Evolutionary conservation across 1,139 yeast species (phyloP), one percentile per base, ranked within the genome.

Genomic region (Magnusiomyces tetraspermus): DNA sequence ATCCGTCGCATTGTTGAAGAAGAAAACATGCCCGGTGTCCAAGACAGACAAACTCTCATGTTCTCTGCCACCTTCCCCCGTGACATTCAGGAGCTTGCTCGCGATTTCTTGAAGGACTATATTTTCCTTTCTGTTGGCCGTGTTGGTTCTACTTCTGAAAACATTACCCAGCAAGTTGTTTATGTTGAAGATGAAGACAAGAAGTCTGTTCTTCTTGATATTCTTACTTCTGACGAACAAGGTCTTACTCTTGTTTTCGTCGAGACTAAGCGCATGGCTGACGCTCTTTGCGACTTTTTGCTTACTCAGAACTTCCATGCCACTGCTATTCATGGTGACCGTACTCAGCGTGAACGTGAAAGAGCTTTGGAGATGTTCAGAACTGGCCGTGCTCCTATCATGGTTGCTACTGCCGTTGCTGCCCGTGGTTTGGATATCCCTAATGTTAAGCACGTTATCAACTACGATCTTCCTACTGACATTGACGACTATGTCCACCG

Each of bases 401-500:
- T 92, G 78, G 97, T 92, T 59, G 97, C 98, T 45, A 92, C 97
- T 57, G 97, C 97, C 53, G 97, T 92, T 61, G 98, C 98, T 58
- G 97, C 97, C 53, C 87, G 98, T 81, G 98, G 98, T 76, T 81
- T 92, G 71, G 98, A 92, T 82, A 92, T 92, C 77, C 97, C 98
- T 70, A 92, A 92, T 70, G 98, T 92, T 63, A 85, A 95, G 47
- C 97, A 90, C 70, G 98, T 92, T 67, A 85, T 92, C 74, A 92
- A 92, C 79, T 92, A 84, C 70, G 98, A 92, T 70, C 79, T 92
- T 71, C 98, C 98, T 68, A 78, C 87, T 68, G 97, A 92, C 72
- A 86, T 90, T 67, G 98, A 92, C 72, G 98, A 92, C 74, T 92
- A 92, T 70, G 98, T 92, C 59, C 98, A 92, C 77, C 87, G 98